Evolutionary conservation across 2,329 filamentous ascomycete genomes (phyloP).

Genomic region (Elsinoe fawcettii): DNA sequence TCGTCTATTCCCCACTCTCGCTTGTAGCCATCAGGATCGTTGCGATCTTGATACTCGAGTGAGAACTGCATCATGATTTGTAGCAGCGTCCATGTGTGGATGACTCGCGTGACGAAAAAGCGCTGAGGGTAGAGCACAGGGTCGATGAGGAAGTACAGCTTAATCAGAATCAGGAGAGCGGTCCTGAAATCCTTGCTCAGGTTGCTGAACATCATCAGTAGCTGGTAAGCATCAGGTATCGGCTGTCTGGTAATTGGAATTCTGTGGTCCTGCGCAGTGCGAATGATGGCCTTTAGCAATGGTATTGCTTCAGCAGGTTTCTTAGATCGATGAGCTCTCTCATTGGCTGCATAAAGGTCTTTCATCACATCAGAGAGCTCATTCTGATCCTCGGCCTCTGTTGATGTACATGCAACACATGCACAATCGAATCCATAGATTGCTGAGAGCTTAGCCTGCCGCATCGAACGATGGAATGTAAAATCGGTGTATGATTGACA

Average conservation of each 20-base stretch:
- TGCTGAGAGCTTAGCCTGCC: conserved; percentile 45
- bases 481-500: conserved; percentile 56
- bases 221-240: conserved; percentile 45
- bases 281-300: conserved; percentile 31
- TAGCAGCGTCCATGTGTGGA: conserved; percentile 33
- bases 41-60: neutral
- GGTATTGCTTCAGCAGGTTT: conserved; percentile 27
- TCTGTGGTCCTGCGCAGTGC: neutral
- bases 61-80: neutral
- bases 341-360: conserved; percentile 22
- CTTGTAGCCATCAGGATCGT: neutral
- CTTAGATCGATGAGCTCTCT: conserved; percentile 23
- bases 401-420: conserved; percentile 44
- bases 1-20: conserved; percentile 8
- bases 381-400: conserved; percentile 33
- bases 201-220: conserved; percentile 45
- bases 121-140: conserved; percentile 43
- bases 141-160: conserved; percentile 45
- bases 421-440: conserved; percentile 54
- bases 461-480: conserved; percentile 43
- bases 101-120: conserved; percentile 48
- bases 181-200: conserved; percentile 26
- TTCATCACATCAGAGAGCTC: conserved; percentile 20
- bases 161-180: conserved; percentile 42
- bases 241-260: conserved; percentile 45